These are phyloP conservation scores for Incumbomyces delicatus DNA, from an alignment of 2,329 filamentous ascomycete species.

Conservation along the genomic window DNA sequence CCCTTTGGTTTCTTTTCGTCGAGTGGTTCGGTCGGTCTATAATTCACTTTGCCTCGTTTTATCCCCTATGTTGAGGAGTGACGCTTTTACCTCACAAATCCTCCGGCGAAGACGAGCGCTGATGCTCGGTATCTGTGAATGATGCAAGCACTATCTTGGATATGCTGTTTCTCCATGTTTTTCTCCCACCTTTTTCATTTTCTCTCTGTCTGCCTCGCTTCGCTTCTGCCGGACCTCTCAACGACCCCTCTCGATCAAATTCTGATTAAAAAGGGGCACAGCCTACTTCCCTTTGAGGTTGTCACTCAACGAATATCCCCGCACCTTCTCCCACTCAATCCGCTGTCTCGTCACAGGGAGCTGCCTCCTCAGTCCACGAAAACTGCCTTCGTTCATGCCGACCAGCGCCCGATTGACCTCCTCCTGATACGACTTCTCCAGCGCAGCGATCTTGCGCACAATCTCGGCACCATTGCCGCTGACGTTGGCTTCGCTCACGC, in stretches of 20 bases:
- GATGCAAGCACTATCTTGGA: too few species aligned
- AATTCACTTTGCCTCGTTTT: too few species aligned
- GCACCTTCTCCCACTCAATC: constrained; percentile 98
- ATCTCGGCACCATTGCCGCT: constrained; percentile 51
- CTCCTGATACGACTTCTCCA: constrained; percentile 91
- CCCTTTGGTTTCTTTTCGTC: neutral
- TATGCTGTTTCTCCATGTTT: too few species aligned
- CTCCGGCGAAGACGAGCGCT: neutral
- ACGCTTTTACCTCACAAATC: neutral
- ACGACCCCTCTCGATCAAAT: neutral
- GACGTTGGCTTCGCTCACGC: constrained; percentile 10
- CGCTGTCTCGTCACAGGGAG: constrained; percentile 95
- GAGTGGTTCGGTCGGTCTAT: neutral
- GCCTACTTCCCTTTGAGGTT: constrained; percentile 57
- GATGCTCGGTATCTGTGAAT: too few species aligned
- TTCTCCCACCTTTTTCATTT: constrained; percentile 18
- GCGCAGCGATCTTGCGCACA: constrained; percentile 63
- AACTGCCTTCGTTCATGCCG: constrained; percentile 81
- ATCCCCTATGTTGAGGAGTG: neutral
- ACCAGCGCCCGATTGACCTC: constrained; percentile 87
- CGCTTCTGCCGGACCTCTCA: constrained; percentile 32
- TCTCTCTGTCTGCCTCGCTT: constrained; percentile 9
- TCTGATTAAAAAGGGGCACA: neutral
- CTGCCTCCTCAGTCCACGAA: constrained; percentile 86
- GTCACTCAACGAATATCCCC: constrained; percentile 77